Evolutionary conservation across 352 stramenopile genomes (phyloP).

Genomic region (Stramenopiles sp.): DNA sequence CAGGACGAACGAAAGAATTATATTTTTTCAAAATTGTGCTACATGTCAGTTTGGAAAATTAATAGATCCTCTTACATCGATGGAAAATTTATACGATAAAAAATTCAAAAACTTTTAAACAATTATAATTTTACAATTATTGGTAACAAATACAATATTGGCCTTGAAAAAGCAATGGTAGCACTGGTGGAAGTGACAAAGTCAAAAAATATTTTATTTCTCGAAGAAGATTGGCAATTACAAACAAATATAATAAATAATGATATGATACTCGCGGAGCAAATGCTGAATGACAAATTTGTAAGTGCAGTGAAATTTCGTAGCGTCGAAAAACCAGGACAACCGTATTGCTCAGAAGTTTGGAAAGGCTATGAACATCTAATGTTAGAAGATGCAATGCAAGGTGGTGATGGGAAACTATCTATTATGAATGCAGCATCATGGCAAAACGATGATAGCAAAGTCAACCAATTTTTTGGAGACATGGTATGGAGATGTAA

Average conservation of each 20-base stretch:
- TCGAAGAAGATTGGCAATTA: not conserved
- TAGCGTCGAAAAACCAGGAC: not conserved
- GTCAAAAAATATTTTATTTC: not conserved
- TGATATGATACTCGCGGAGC: not conserved
- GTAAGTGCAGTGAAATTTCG: not conserved
- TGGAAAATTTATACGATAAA: not conserved
- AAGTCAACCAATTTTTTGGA: not conserved
- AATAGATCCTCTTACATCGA: too few relatives aligned
- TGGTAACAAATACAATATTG: not conserved
- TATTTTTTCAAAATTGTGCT: not conserved
- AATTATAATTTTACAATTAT: not conserved
- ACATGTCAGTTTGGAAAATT: not conserved
- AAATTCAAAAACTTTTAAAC: not conserved
- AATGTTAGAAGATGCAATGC: not conserved
- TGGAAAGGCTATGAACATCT: conserved; percentile 2
- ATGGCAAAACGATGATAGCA: not conserved
- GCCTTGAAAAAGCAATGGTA: not conserved
- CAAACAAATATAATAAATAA: not conserved
- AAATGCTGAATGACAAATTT: not conserved
- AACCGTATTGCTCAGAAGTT: not conserved
- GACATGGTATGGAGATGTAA: conserved; percentile 4
- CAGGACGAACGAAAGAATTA: not conserved
- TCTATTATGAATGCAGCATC: not conserved
- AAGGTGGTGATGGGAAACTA: not conserved
- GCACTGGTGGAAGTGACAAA: not conserved